These are phyloP conservation scores for Puccinellia tenuiflora DNA, from an alignment of 176 grass and related monocot genomes.

Conservation along the genomic window DNA sequence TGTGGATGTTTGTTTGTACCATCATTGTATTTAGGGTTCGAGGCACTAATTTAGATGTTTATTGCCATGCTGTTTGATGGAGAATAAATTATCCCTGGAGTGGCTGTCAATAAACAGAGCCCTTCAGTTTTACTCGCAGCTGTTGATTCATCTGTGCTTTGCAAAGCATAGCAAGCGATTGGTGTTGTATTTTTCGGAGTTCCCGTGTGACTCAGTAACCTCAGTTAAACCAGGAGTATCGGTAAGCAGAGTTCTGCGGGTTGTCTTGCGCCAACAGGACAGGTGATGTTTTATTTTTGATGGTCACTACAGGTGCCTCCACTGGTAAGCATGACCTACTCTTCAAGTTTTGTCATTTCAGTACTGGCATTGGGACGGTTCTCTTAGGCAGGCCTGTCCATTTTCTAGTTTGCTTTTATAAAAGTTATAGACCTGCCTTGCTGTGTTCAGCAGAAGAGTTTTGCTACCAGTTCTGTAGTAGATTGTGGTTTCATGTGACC, in stretches of 20 bases:
- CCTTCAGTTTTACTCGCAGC: constrained; percentile 17
- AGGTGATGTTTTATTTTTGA: background rate
- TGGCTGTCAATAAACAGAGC: constrained; percentile 33
- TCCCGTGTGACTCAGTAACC: background rate
- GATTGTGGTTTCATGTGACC: background rate
- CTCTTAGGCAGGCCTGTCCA: background rate
- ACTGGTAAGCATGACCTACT: background rate
- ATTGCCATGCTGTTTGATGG: constrained; percentile 25
- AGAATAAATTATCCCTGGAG: constrained; percentile 53
- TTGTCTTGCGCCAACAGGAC: background rate
- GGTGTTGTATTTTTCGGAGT: background rate
- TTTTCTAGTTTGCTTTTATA: background rate
- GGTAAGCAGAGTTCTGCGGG: background rate
- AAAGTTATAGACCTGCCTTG: background rate
- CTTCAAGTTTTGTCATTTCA: background rate
- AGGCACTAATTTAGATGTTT: constrained; percentile 48
- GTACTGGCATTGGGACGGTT: background rate
- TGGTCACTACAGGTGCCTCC: too few species aligned
- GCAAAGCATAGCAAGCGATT: background rate
- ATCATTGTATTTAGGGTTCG: constrained; percentile 55
- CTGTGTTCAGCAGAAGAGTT: background rate
- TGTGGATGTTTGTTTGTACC: constrained; percentile 64
- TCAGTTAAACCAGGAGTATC: background rate
- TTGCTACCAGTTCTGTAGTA: background rate
- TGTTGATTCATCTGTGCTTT: background rate